phyloP scores from a whole-genome alignment of 1,284 basidiomycete species.

The Sphaerobolus stellatus region DNA sequence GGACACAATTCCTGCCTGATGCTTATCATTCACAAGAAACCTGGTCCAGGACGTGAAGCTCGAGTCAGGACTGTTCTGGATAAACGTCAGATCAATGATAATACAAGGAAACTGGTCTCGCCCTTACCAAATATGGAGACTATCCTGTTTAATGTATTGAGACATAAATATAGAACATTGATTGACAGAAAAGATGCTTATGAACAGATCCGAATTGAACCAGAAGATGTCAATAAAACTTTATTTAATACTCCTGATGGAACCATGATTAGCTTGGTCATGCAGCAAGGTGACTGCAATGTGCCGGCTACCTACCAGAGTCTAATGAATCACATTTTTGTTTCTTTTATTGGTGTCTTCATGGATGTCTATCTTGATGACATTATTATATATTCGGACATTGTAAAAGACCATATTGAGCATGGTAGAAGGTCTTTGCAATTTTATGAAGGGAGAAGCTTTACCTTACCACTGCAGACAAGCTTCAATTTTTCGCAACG shows the following conservation, averaged over 20 bases:
- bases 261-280: conserved; percentile 33
- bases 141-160: conserved; percentile 22
- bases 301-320: conserved; percentile 25
- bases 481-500: conserved; percentile 27
- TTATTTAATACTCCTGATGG: conserved; percentile 33
- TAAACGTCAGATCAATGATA: conserved; percentile 21
- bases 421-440: conserved; percentile 26
- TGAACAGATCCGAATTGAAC: conserved; percentile 34
- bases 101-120: conserved; percentile 25
- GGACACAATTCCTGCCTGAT: conserved; percentile 32
- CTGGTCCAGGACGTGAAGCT: conserved; percentile 21
- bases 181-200: conserved; percentile 20
- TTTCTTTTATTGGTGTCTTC: conserved; percentile 24
- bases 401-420: conserved; percentile 26
- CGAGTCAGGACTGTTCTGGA: conserved; percentile 22
- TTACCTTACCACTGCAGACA: conserved; percentile 25
- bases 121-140: conserved; percentile 28
- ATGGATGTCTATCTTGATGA: no score
- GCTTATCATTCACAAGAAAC: conserved; percentile 35
- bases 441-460: conserved; percentile 23
- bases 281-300: conserved; percentile 36
- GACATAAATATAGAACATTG: conserved; percentile 26
- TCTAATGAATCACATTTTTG: conserved; percentile 33
- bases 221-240: conserved; percentile 28
- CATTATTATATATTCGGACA: conserved; percentile 27